A percentile compares a stretch with the other conserved stretches of the same genome.
Evolutionary conservation across 805 yeast species (phyloP).

Genomic region (Ogataea pini): DNA sequence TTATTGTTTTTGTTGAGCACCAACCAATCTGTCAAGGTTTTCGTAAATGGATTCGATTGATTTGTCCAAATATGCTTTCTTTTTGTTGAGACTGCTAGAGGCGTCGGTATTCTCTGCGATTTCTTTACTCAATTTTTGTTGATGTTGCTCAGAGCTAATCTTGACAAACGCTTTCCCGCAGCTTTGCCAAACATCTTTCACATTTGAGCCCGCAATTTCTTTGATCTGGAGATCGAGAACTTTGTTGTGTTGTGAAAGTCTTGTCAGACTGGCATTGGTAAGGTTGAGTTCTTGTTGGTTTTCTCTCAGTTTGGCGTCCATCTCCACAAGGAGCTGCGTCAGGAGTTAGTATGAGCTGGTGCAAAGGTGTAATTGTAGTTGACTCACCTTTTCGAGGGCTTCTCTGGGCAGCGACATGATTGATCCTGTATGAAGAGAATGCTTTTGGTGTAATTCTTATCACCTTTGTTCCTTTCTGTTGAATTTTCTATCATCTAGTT

Average conservation of each 20-base stretch:
- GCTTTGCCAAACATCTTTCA: conserved; percentile 74
- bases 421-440: no score
- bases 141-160: conserved; percentile 47
- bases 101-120: conserved; percentile 57
- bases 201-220: conserved; percentile 49
- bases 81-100: conserved; percentile 60
- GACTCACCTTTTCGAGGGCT: conserved; percentile 41
- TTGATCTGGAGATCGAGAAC: conserved; percentile 56
- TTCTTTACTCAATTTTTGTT: conserved; percentile 50
- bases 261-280: conserved; percentile 52
- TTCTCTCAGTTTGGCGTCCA: conserved; percentile 63
- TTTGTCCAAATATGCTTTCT: conserved; percentile 70
- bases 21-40: conserved; percentile 45
- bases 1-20: conserved; percentile 5
- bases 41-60: conserved; percentile 74
- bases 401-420: conserved; percentile 46
- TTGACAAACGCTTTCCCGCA: conserved; percentile 74
- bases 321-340: conserved; percentile 53
- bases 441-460: no score
- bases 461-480: no score
- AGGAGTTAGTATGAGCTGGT: background rate
- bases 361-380: background rate
- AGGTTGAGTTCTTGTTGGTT: conserved; percentile 59
- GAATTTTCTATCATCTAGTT: no score
- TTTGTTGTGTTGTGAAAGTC: conserved; percentile 50